Conservation (phyloP, 1,284 basidiomycete species). For the Ustilago cynodontis region DNA sequence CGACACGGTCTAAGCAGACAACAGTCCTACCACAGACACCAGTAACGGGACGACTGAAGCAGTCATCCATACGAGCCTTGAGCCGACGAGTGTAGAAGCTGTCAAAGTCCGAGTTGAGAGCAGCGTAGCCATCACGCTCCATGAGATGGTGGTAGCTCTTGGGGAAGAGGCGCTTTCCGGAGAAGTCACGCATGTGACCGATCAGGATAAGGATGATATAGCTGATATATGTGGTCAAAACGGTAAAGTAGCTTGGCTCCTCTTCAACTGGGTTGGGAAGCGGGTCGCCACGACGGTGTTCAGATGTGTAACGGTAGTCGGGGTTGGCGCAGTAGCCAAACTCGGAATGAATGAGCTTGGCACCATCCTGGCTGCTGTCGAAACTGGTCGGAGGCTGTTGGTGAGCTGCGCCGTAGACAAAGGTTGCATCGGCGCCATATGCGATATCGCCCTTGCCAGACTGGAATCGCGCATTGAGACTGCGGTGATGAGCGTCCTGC, state of each 20-base stretch:
- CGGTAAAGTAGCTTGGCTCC: conserved; percentile 87
- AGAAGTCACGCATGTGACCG: conserved; percentile 93
- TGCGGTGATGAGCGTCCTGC: conserved; percentile 51
- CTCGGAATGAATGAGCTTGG: conserved; percentile 77
- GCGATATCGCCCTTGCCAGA: conserved; percentile 23
- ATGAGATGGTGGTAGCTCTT: conserved; percentile 78
- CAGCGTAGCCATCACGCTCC: conserved; percentile 77
- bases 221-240: conserved; percentile 86
- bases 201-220: conserved; percentile 76
- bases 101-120: conserved; percentile 97
- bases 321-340: conserved; percentile 86
- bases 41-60: conserved; percentile 92
- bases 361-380: conserved; percentile 53
- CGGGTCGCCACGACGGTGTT: conserved; percentile 72
- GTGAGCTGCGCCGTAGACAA: conserved; percentile 20
- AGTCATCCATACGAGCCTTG: conserved; percentile 93
- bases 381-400: conserved; percentile 45
- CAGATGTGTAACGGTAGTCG: conserved; percentile 77
- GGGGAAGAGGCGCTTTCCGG: conserved; percentile 86
- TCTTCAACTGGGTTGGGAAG: conserved; percentile 72
- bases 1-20: conserved; percentile 84
- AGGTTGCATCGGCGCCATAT: conserved; percentile 13
- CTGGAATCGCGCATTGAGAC: conserved; percentile 26
- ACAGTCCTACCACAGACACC: conserved; percentile 96
- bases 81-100: conserved; percentile 98